These are phyloP conservation scores for Coprinopsis marcescibilis DNA, from an alignment of 768 basidiomycete species.

Conservation along the genomic window DNA sequence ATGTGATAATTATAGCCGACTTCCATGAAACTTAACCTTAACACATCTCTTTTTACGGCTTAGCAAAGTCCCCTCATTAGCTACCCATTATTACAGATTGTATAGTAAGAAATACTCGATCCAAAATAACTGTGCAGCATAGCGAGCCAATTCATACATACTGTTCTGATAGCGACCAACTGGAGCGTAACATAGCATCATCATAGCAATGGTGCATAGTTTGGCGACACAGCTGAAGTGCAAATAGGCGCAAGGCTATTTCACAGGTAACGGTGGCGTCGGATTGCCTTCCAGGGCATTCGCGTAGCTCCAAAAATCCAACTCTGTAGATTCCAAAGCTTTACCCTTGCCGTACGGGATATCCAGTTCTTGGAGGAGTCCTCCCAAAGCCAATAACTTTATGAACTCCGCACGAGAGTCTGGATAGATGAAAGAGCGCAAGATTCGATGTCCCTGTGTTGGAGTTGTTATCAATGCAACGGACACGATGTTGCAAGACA, in stretches of 20 bases:
- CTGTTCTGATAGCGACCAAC: no score
- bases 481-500: neutral
- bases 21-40: no score
- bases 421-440: slow-evolving; percentile 63
- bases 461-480: slow-evolving; percentile 9
- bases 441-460: slow-evolving; percentile 47
- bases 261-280: neutral
- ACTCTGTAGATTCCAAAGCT: slow-evolving; percentile 29
- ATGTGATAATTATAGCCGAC: no score
- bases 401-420: slow-evolving; percentile 68
- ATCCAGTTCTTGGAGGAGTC: slow-evolving; percentile 34
- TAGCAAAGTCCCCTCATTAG: no score
- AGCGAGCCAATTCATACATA: no score
- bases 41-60: no score
- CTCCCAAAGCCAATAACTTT: slow-evolving; percentile 44
- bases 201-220: no score
- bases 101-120: no score
- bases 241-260: neutral
- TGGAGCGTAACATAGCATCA: no score
- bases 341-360: slow-evolving; percentile 23
- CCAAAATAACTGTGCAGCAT: no score
- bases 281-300: slow-evolving; percentile 16
- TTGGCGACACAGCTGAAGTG: no score
- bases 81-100: no score
- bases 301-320: slow-evolving; percentile 70